These are phyloP conservation scores for Hevea brasiliensis DNA, from an alignment of 345 rosid genomes.

Conservation along the genomic window DNA sequence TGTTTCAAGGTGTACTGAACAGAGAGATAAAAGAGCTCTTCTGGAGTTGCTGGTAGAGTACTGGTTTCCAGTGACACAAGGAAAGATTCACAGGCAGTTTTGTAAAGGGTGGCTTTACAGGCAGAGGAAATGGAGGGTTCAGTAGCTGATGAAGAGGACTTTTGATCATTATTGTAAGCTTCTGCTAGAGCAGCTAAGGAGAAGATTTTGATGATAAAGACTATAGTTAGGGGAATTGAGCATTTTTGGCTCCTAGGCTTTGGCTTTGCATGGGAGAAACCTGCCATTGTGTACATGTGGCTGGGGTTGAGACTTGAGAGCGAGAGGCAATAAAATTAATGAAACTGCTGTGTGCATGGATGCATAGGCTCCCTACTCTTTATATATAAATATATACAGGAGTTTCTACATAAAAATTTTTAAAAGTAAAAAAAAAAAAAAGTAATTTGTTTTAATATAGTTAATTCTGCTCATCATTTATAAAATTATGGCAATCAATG, in stretches of 20 bases:
- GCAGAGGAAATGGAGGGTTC: background rate
- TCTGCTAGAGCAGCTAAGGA: background rate
- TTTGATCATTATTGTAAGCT: conserved; percentile 20
- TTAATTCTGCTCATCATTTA: no score
- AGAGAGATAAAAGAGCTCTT: conserved; percentile 32
- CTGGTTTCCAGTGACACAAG: background rate
- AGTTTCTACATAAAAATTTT: no score
- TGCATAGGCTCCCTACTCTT: background rate
- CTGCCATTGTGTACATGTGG: background rate
- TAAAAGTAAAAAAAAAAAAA: no score
- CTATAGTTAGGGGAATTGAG: background rate
- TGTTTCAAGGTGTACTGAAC: conserved; percentile 36
- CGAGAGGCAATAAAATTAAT: no score
- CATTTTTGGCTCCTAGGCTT: background rate
- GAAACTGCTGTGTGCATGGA: background rate
- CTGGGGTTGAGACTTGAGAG: background rate
- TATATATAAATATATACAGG: conserved; percentile 20
- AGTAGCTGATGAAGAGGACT: conserved; percentile 32
- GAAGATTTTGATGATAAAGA: conserved; percentile 1
- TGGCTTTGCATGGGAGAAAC: conserved; percentile 6
- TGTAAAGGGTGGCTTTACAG: conserved; percentile 14
- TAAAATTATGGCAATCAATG: no score
- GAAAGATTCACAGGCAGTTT: conserved; percentile 17
- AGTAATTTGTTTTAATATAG: no score
- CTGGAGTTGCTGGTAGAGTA: background rate